Percentiles rank a stretch among this genome's conserved stretches.
Conservation (phyloP, 192 early-diverging fungal species). For the Spizellomyces punctatus region DNA sequence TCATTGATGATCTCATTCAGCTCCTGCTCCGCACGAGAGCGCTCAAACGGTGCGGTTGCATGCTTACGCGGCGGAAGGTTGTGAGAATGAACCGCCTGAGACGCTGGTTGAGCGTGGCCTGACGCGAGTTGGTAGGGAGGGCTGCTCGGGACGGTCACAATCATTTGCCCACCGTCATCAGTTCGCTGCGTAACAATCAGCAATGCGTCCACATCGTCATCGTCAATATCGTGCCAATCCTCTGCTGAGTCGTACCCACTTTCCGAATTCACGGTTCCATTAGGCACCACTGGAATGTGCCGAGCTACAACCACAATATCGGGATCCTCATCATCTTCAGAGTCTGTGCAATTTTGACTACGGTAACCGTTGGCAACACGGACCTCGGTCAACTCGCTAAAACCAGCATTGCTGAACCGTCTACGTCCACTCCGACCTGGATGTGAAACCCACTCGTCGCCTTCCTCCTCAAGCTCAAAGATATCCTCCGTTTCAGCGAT, state of each 20-base stretch:
- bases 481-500: conserved; percentile 9
- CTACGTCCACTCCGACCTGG: conserved; percentile 34
- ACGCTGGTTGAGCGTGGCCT: conserved; percentile 56
- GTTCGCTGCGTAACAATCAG: conserved; percentile 87
- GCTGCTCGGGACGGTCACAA: too few relatives aligned
- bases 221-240: conserved; percentile 78
- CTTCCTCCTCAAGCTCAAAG: conserved; percentile 63
- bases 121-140: conserved; percentile 54
- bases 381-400: conserved; percentile 25
- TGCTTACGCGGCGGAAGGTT: conserved; percentile 57
- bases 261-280: conserved; percentile 7
- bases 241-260: conserved; percentile 63
- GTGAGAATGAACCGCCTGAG: conserved; percentile 21
- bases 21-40: conserved; percentile 77
- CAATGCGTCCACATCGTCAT: conserved; percentile 83
- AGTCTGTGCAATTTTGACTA: neutral
- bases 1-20: conserved; percentile 94
- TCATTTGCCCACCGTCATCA: neutral
- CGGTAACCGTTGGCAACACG: conserved; percentile 6
- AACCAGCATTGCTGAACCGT: conserved; percentile 26
- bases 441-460: conserved; percentile 57
- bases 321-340: conserved; percentile 36
- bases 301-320: conserved; percentile 30
- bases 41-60: conserved; percentile 69
- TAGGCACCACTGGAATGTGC: conserved; percentile 17